Conservation (phyloP, 2,329 filamentous ascomycete species). For the Rhexocercosporidium sp. region DNA sequence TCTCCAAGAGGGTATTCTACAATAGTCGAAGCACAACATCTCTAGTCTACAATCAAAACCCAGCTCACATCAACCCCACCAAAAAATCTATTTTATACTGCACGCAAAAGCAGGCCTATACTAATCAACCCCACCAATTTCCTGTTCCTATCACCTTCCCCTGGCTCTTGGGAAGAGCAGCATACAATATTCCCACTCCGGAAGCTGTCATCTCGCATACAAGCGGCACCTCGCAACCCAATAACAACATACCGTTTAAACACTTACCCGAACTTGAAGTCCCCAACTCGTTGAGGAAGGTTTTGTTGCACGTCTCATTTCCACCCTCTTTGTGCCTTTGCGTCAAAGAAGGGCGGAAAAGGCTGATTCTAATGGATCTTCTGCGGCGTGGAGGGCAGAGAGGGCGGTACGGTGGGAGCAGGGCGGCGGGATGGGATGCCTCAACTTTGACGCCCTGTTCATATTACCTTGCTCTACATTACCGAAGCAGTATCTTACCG, state of each 20-base stretch:
- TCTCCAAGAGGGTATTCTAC: no score
- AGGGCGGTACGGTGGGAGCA: neutral
- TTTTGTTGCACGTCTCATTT: conserved; percentile 26
- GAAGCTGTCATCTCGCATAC: neutral
- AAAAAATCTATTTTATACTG: neutral
- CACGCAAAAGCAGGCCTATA: neutral
- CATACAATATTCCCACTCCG: neutral
- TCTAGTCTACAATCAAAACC: neutral
- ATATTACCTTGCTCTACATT: neutral
- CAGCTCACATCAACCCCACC: neutral
- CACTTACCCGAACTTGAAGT: conserved; percentile 11
- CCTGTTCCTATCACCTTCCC: neutral
- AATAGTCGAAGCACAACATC: neutral
- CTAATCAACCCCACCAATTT: neutral
- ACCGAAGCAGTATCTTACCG: no score
- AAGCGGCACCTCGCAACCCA: conserved; percentile 2
- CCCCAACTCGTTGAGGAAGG: neutral
- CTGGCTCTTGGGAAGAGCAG: neutral
- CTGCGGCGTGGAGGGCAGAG: neutral
- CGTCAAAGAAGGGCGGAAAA: conserved; percentile 1
- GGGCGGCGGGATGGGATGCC: neutral
- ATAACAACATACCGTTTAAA: conserved; percentile 29
- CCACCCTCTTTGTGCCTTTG: conserved; percentile 18
- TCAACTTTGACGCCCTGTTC: conserved; percentile 10
- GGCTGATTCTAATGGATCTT: conserved; percentile 2